A percentile compares a stretch with the other conserved stretches of the same genome.
Conservation (phyloP, 352 stramenopile genomes). For the Globisporangium alternatum region DNA sequence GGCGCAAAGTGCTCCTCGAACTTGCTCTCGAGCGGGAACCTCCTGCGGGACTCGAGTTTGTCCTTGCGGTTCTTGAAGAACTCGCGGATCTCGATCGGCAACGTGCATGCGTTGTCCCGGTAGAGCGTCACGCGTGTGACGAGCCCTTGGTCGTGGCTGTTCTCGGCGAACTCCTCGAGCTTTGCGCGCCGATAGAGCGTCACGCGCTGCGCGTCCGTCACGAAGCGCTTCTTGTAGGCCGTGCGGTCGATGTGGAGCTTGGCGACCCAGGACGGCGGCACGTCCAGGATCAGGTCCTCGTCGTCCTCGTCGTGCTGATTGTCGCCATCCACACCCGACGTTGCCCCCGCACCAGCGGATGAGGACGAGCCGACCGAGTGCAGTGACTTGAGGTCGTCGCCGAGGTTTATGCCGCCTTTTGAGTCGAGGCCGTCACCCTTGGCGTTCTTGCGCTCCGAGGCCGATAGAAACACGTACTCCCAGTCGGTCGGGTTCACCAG, state of each 20-base stretch:
- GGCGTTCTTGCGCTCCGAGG: slow-evolving; percentile 53
- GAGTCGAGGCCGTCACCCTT: slow-evolving; percentile 44
- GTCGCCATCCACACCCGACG: slow-evolving; percentile 31
- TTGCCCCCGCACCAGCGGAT: not conserved
- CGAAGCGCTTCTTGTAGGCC: slow-evolving; percentile 84
- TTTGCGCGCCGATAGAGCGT: slow-evolving; percentile 90
- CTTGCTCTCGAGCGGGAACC: slow-evolving; percentile 82
- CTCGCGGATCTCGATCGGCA: slow-evolving; percentile 88
- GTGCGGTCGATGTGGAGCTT: slow-evolving; percentile 72
- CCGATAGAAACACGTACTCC: slow-evolving; percentile 91
- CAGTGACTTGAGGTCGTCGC: slow-evolving; percentile 59
- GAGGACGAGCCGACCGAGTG: slow-evolving; percentile 3
- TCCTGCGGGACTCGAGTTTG: slow-evolving; percentile 72
- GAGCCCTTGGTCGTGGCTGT: slow-evolving; percentile 86
- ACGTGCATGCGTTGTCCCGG: slow-evolving; percentile 67
- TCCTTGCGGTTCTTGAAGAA: slow-evolving; percentile 92
- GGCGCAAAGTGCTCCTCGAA: slow-evolving; percentile 84
- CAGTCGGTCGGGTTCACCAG: slow-evolving; percentile 83
- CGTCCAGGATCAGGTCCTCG: slow-evolving; percentile 77
- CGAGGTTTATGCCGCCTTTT: slow-evolving; percentile 51
- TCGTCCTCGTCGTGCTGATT: slow-evolving; percentile 49
- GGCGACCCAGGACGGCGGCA: slow-evolving; percentile 82
- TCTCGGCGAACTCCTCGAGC: slow-evolving; percentile 92
- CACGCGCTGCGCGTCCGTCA: slow-evolving; percentile 78
- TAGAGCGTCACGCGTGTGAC: slow-evolving; percentile 84